These are phyloP conservation scores for Pseudopyricularia javanii DNA, from an alignment of 2,329 filamentous ascomycete genomes.

Conservation along the genomic window DNA sequence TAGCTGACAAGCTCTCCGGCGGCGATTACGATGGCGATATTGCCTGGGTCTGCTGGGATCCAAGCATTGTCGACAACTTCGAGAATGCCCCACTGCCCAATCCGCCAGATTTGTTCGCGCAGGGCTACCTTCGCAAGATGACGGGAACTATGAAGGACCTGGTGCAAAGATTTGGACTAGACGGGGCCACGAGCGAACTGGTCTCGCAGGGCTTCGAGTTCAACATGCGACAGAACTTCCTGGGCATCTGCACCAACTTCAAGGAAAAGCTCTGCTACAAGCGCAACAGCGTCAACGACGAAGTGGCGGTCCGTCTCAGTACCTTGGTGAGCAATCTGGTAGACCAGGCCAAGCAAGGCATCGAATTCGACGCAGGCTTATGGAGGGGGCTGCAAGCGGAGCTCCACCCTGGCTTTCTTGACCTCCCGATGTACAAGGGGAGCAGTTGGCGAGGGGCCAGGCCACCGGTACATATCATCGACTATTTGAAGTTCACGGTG, in stretches of 20 bases:
- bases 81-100: conserved; percentile 40
- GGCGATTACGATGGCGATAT: conserved; percentile 74
- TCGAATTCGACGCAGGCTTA: conserved; percentile 29
- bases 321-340: conserved; percentile 40
- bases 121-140: conserved; percentile 38
- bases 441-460: conserved; percentile 15
- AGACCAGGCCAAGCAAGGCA: conserved; percentile 44
- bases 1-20: conserved; percentile 62
- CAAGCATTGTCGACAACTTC: conserved; percentile 53
- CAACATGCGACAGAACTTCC: conserved; percentile 38
- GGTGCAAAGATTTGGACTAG: conserved; percentile 6
- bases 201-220: conserved; percentile 43
- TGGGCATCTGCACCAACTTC: conserved; percentile 53
- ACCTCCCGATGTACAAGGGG: conserved; percentile 31
- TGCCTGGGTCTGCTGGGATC: conserved; percentile 70
- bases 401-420: conserved; percentile 7
- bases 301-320: conserved; percentile 34
- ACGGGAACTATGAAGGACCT: conserved; percentile 33
- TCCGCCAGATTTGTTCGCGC: conserved; percentile 28
- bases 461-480: conserved; percentile 39
- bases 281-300: conserved; percentile 32
- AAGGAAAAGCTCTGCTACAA: conserved; percentile 53
- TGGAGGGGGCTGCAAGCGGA: conserved; percentile 24
- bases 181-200: conserved; percentile 27
- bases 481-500: conserved; percentile 46